These are phyloP conservation scores for Apiospora phragmitis DNA, from an alignment of 2,329 filamentous ascomycete genomes.

Conservation along the genomic window DNA sequence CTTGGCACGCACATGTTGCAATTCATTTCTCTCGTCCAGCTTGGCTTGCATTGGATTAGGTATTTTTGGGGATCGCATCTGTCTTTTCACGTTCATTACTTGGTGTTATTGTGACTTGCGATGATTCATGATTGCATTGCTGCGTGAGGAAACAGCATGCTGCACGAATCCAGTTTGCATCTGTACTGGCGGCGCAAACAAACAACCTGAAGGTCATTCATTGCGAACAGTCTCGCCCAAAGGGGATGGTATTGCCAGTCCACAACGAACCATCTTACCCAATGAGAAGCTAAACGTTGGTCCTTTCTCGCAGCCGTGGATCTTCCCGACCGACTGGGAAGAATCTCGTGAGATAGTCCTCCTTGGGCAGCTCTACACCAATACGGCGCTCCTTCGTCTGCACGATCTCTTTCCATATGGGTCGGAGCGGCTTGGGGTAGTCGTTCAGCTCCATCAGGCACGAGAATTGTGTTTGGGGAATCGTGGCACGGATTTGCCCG, in stretches of 20 bases:
- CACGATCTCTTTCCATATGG: neutral
- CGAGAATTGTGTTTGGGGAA: neutral
- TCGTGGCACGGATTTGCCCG: neutral
- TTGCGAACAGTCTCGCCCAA: too few relatives aligned
- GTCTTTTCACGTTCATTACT: neutral
- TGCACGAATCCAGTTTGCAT: too few relatives aligned
- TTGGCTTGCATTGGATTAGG: neutral
- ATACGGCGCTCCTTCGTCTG: neutral
- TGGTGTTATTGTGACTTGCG: too few relatives aligned
- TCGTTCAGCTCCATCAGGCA: neutral
- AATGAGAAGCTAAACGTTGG: neutral
- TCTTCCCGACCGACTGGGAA: neutral
- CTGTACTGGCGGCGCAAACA: too few relatives aligned
- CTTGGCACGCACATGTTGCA: too few relatives aligned
- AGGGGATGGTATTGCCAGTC: too few relatives aligned
- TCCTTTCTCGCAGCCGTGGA: neutral
- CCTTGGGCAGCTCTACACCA: neutral
- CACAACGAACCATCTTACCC: too few relatives aligned
- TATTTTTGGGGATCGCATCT: too few relatives aligned
- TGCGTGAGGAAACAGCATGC: too few relatives aligned
- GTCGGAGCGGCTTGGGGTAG: neutral
- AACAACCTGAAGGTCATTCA: too few relatives aligned
- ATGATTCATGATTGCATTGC: too few relatives aligned
- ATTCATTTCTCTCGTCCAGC: too few relatives aligned
- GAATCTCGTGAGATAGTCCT: neutral